Conservation (phyloP, 768 basidiomycete species). For the Rhodosporidiobolus sp. region DNA sequence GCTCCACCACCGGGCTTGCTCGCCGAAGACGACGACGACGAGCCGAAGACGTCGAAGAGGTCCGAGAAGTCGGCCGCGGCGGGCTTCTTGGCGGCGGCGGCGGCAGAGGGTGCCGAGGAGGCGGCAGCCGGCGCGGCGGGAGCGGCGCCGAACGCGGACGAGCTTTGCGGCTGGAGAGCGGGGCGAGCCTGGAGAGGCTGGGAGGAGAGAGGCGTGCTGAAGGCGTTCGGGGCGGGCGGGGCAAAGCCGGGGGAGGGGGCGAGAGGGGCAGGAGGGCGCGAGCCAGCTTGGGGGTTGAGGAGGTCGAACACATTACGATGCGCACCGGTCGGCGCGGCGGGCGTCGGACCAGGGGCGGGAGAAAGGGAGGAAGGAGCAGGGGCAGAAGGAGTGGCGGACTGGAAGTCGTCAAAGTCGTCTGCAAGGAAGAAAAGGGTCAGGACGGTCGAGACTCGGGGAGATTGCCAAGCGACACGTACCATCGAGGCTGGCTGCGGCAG, state of each 20-base stretch:
- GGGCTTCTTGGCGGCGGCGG: not conserved
- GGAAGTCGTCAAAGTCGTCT: constrained; percentile 55
- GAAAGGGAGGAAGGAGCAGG: constrained; percentile 25
- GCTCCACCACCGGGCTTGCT: not conserved
- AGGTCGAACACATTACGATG: constrained; percentile 48
- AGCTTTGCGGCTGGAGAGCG: constrained; percentile 18
- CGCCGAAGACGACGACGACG: not conserved
- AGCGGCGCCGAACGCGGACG: constrained; percentile 1
- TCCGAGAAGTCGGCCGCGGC: constrained; percentile 40
- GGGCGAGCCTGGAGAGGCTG: constrained; percentile 34
- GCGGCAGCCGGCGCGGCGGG: constrained; percentile 1
- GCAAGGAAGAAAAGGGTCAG: not conserved
- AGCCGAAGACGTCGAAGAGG: constrained; percentile 29
- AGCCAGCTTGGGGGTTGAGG: constrained; percentile 43
- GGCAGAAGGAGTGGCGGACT: constrained; percentile 45
- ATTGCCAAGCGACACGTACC: constrained; percentile 41
- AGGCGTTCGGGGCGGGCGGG: constrained; percentile 47
- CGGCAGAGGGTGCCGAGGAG: not conserved
- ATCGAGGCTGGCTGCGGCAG: constrained; percentile 42
- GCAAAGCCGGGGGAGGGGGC: constrained; percentile 29
- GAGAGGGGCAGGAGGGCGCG: constrained; percentile 35
- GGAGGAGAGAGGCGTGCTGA: constrained; percentile 31
- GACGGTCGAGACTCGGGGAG: no score
- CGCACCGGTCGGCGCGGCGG: constrained; percentile 13
- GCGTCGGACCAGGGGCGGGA: not conserved